Conservation (phyloP, 257 asterid species). For the Coffea canephora region DNA sequence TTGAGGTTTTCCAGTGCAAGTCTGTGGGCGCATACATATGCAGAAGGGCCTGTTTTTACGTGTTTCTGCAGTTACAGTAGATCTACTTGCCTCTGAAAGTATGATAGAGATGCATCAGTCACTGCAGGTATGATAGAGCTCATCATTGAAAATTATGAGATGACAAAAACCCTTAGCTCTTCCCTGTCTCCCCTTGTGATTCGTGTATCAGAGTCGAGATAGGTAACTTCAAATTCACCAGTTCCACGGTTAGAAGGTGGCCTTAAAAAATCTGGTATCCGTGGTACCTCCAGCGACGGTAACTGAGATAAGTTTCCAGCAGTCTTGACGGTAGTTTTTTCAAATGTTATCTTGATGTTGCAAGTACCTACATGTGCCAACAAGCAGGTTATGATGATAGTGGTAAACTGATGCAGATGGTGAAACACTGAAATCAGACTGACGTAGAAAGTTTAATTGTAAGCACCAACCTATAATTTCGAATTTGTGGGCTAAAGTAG, state of each 20-base stretch:
- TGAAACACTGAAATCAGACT: neutral
- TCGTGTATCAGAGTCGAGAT: constrained; percentile 69
- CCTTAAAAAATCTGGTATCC: constrained; percentile 66
- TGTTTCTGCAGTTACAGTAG: neutral
- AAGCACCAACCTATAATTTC: constrained; percentile 58
- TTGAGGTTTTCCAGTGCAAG: neutral
- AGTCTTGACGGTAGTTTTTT: constrained; percentile 83
- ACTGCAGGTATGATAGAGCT: neutral
- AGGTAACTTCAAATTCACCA: constrained; percentile 89
- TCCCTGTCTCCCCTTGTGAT: constrained; percentile 84
- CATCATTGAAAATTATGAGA: constrained; percentile 38
- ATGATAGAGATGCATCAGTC: neutral
- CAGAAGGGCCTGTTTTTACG: too few relatives aligned
- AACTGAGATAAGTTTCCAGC: constrained; percentile 76
- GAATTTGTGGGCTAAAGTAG: constrained; percentile 92
- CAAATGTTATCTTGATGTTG: constrained; percentile 67
- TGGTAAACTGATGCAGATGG: neutral
- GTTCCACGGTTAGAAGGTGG: constrained; percentile 66
- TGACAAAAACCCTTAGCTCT: constrained; percentile 85
- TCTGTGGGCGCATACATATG: neutral
- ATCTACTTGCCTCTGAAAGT: neutral
- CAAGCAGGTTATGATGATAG: neutral
- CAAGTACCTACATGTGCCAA: constrained; percentile 41
- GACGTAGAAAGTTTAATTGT: neutral
- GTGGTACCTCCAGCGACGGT: constrained; percentile 81